Evolutionary conservation across 2,329 filamentous ascomycete genomes (phyloP).

Genomic region (Sclerotinia minor): DNA sequence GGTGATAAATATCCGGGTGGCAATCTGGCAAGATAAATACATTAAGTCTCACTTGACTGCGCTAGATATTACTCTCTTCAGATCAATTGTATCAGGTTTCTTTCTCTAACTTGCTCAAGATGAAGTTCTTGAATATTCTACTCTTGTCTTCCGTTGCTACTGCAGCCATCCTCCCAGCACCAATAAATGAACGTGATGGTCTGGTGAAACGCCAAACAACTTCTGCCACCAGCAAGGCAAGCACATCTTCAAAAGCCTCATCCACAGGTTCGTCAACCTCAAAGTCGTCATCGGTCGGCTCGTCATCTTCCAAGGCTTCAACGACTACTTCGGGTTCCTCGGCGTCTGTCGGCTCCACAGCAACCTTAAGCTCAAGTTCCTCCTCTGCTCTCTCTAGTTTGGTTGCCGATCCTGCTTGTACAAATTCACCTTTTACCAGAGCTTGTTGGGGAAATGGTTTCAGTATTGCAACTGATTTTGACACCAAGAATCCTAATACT

Average conservation of each 20-base stretch:
- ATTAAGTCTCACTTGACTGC: constrained; percentile 13
- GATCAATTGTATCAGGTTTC: constrained; percentile 21
- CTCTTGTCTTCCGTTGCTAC: constrained; percentile 15
- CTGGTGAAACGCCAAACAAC: constrained; percentile 5
- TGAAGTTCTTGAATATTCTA: constrained; percentile 24
- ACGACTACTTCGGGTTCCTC: constrained; percentile 14
- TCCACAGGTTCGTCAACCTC: constrained; percentile 6
- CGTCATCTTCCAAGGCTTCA: constrained; percentile 6
- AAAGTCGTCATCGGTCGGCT: constrained; percentile 1
- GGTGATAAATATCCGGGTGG: neutral
- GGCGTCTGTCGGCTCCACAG: neutral
- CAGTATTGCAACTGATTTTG: constrained; percentile 40
- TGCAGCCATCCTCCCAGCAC: constrained; percentile 13
- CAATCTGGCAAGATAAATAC: constrained; percentile 23
- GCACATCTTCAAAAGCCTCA: constrained; percentile 2
- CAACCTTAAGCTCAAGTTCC: constrained; percentile 14
- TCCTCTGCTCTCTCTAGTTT: constrained; percentile 21
- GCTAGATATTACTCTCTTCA: constrained; percentile 20
- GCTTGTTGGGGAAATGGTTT: constrained; percentile 41
- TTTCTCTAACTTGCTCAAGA: constrained; percentile 24
- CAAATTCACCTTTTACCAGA: constrained; percentile 39
- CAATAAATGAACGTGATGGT: constrained; percentile 14
- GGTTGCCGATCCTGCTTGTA: constrained; percentile 32
- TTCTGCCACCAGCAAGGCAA: constrained; percentile 1
- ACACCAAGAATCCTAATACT: constrained; percentile 40